Evolutionary conservation across 352 stramenopile genomes (phyloP), one percentile per base, ranked within the genome.

Genomic region (Pythium monospermum): DNA sequence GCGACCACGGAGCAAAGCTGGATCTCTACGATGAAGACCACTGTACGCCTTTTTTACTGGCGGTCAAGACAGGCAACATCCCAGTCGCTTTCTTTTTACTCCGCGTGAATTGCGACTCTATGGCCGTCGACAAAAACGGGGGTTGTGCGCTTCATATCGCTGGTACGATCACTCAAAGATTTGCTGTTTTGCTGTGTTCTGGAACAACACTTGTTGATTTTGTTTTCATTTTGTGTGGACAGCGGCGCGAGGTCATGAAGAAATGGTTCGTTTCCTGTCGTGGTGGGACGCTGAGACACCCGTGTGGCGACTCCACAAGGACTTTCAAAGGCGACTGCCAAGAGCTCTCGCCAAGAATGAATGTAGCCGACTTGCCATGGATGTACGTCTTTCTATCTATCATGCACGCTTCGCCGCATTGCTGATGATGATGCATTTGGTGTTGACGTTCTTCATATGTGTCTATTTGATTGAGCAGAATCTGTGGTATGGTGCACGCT

Each of bases 71-170:
- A 16, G 71, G 55, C 10, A 64, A 71, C 23, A 27, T 76, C 1
- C 11, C 1, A 15, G 51, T 76, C 0, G 39, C 37, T 11, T 45
- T 31, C 32, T 59, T 64, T 19, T 35, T 89, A 21, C 66, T 86
- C 6, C 31, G 39, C 15, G 25, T 28, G 18, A 53, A 48, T 1
- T 83, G 73, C 44, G 61, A 80, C 33, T 32, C 55, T 6, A 53
- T 46, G 5, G 41, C 53, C n/a, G 53, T 65, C 4, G 64, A 77
- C 33, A 67, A 67, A 6, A 66, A 59, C 27, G 63, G 63, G 2
- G 68, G 54, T 16, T 83, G 58, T 32, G 43, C 61, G 4, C 65
- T 89, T 15, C 78, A 89, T 28, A 36, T 70, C 23, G 71, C 78
- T 54, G 68, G 71, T 81, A 63, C 51, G 56, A 32, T 18, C 31